A percentile compares a stretch with the other conserved stretches of the same genome.
These are phyloP conservation scores for Verbascum thapsus DNA, from an alignment of 257 asterid species.

Conservation along the genomic window DNA sequence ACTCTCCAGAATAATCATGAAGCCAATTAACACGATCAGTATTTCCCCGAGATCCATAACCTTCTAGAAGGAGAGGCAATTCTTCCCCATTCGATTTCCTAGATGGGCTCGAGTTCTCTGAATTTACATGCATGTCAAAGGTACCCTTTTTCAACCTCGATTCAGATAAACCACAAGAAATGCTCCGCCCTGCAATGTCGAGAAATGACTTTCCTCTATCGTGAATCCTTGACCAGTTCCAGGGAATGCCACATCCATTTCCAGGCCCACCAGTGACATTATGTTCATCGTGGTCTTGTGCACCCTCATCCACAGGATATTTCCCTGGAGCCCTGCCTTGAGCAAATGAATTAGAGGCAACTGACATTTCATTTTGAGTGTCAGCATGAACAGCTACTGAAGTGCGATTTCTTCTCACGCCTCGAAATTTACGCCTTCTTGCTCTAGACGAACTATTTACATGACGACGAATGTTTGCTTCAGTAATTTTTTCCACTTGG, in stretches of 20 bases:
- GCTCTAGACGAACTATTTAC: slow-evolving; percentile 42
- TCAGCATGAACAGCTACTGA: slow-evolving; percentile 43
- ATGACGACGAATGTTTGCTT: slow-evolving; percentile 31
- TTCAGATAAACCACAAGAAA: slow-evolving; percentile 66
- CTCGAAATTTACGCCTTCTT: slow-evolving; percentile 60
- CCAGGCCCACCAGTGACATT: slow-evolving; percentile 39
- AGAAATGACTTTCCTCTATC: slow-evolving; percentile 60
- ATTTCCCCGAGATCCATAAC: slow-evolving; percentile 56
- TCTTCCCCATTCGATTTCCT: slow-evolving; percentile 55
- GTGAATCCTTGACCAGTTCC: slow-evolving; percentile 71
- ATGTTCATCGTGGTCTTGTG: slow-evolving; percentile 36
- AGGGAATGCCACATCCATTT: slow-evolving; percentile 66
- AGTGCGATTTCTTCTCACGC: slow-evolving; percentile 53
- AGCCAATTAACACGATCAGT: slow-evolving; percentile 52
- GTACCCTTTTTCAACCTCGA: slow-evolving; percentile 47
- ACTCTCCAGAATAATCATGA: slow-evolving; percentile 66
- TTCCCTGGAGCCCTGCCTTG: slow-evolving; percentile 43
- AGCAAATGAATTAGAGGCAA: slow-evolving; percentile 67
- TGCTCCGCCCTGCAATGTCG: slow-evolving; percentile 65
- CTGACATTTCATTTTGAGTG: slow-evolving; percentile 57
- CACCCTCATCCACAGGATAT: slow-evolving; percentile 38
- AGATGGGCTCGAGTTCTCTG: slow-evolving; percentile 53
- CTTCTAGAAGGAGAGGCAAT: slow-evolving; percentile 57
- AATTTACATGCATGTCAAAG: slow-evolving; percentile 41
- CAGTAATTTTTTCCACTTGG: slow-evolving; percentile 36